Base-by-base conservation (phyloP, 2,329 filamentous ascomycete species). In the Aspergillus aculeatus region DNA sequence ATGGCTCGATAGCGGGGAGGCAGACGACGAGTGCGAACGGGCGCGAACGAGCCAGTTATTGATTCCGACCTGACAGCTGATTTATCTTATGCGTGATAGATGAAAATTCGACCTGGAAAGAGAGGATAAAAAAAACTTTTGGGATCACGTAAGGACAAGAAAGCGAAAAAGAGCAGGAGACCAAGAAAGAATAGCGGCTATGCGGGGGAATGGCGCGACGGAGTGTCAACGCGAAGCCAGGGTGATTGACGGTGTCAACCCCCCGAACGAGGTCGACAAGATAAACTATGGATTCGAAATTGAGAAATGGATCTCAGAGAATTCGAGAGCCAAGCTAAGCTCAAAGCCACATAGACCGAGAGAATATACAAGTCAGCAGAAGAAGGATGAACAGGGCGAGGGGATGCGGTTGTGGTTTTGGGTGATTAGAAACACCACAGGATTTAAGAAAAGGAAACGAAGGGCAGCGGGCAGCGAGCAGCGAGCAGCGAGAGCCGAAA, bases 1-100 rank as follows among this genome's bases (percentile, higher is more conserved):
- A 77, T 77, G 68, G 62, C 69, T 72, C 55, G 58, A 64, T 64
- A 47, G 62, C 61, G 60, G 64, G 60, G 57, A 54, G 38, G 49
- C 57, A 51, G 41, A 48, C 29, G 41, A 56, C 32, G 52, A 59
- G 58, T 58, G 59, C 53, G 57, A 60, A 53, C 47, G 62, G 63
- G 62, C 26, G 35, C 44, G 38, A 21, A 38, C 24, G 38, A 16
- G 38, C 38, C 38, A 16, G 38, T 44, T 12, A 19, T 3, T 16
- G 16, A n/a, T 44, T 9, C 38, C 38, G 38, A 44, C 38, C 16
- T 9, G 12, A 19, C 38, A 9, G 16, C 14, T 19, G 38, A 6
- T 44, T 19, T 44, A 16, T 2, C 5, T 44, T 47, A 19, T 4
- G 32, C 9, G n/a, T 29, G 47, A 31, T 14, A 57, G 23, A n/a